Percentiles rank a stretch among this genome's conserved stretches.
phyloP scores from a whole-genome alignment of 176 grass and related monocot genomes.

The Puccinellia tenuiflora region DNA sequence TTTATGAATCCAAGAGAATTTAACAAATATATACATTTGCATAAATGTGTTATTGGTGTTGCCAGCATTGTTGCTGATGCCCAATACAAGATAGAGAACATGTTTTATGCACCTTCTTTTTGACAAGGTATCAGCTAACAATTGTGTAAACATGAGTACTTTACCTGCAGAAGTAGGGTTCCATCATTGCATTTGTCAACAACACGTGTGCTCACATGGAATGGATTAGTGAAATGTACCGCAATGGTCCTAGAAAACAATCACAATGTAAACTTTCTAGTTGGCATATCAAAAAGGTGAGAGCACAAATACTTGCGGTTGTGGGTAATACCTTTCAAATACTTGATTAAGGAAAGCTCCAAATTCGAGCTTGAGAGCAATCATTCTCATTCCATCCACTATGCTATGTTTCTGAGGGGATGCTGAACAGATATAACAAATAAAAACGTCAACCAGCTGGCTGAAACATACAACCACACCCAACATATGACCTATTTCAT shows the following conservation, averaged over 20 bases:
- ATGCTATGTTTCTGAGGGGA: slow-evolving; percentile 71
- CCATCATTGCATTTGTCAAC: slow-evolving; percentile 79
- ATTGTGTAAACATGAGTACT: slow-evolving; percentile 12
- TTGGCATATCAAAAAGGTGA: slow-evolving; percentile 8
- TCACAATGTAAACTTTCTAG: slow-evolving; percentile 15
- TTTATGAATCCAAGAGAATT: slow-evolving; percentile 14
- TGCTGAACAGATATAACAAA: slow-evolving; percentile 50
- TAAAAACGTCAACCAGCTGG: neutral
- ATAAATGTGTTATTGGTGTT: neutral
- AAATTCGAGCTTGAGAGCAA: slow-evolving; percentile 99
- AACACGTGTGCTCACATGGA: slow-evolving; percentile 75
- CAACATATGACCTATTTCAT: slow-evolving; percentile 25
- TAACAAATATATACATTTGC: neutral
- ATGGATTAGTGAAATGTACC: slow-evolving; percentile 90
- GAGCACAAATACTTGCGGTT: slow-evolving; percentile 1
- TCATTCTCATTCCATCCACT: slow-evolving; percentile 99
- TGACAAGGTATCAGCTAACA: neutral
- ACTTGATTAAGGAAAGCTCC: slow-evolving; percentile 95
- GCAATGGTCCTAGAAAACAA: slow-evolving; percentile 83
- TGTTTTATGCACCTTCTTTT: neutral
- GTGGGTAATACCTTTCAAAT: slow-evolving; percentile 73
- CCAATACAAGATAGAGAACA: neutral
- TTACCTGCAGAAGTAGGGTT: slow-evolving; percentile 94
- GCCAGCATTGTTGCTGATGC: neutral
- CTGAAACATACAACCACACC: slow-evolving; percentile 11